phyloP scores from a whole-genome alignment of 352 stramenopile genomes.

The Aphanomyces invadans region DNA sequence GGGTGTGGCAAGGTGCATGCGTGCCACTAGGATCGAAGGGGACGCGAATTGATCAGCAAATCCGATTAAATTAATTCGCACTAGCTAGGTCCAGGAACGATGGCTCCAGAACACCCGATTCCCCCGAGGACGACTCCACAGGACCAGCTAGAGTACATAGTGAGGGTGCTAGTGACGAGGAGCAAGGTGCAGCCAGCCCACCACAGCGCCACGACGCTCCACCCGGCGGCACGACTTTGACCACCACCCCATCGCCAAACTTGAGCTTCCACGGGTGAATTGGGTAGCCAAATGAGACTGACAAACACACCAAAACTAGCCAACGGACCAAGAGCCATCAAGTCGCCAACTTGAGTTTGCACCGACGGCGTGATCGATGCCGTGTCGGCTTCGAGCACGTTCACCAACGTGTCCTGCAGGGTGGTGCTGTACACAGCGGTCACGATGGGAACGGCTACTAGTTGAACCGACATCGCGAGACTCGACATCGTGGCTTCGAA shows the following conservation, averaged over 20 bases:
- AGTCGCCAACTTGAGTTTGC: not conserved
- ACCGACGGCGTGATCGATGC: too few relatives aligned
- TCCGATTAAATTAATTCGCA: too few relatives aligned
- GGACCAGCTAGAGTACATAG: not conserved
- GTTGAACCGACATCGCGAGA: conserved; percentile 14
- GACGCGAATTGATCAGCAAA: too few relatives aligned
- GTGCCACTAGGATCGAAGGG: too few relatives aligned
- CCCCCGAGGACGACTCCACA: not conserved
- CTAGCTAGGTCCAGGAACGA: too few relatives aligned
- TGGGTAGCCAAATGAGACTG: conserved; percentile 17
- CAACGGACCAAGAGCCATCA: not conserved
- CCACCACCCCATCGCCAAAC: conserved; percentile 19
- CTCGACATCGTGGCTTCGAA: conserved; percentile 18
- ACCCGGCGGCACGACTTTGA: not conserved
- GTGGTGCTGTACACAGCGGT: conserved; percentile 6
- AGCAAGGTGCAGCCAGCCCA: not conserved
- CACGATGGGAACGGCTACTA: conserved; percentile 1
- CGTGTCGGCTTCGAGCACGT: not conserved
- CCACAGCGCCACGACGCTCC: not conserved
- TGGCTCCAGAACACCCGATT: not conserved
- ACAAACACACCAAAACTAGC: conserved; percentile 4
- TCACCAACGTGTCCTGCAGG: not conserved
- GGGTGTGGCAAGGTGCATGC: too few relatives aligned
- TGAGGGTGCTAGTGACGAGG: not conserved
- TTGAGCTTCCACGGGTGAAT: conserved; percentile 10